Evolutionary conservation across 2,329 filamentous ascomycete species (phyloP).

Genomic region (Colletotrichum eremochloae): DNA sequence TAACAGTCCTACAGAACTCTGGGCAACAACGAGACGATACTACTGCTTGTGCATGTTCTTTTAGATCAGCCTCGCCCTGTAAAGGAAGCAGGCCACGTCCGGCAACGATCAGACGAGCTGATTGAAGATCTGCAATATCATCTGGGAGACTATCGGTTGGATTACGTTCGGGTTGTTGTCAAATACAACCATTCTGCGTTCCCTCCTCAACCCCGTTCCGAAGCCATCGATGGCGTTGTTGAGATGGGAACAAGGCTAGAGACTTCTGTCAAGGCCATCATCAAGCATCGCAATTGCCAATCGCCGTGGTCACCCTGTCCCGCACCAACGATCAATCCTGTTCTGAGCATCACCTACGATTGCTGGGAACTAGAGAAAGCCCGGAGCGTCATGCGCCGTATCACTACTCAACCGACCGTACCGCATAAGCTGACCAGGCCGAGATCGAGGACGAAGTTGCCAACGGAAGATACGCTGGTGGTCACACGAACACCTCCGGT

Average conservation of each 20-base stretch:
- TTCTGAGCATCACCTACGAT: slow-evolving; percentile 59
- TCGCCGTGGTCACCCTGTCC: slow-evolving; percentile 67
- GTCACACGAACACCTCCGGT: slow-evolving; percentile 13
- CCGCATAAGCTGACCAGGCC: slow-evolving; percentile 25
- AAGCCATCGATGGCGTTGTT: slow-evolving; percentile 51
- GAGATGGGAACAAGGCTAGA: slow-evolving; percentile 63
- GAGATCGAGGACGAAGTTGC: not conserved
- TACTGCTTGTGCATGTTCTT: slow-evolving; percentile 63
- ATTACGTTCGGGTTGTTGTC: slow-evolving; percentile 66
- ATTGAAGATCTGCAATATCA: slow-evolving; percentile 71
- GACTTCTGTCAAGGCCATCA: slow-evolving; percentile 64
- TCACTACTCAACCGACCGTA: slow-evolving; percentile 42
- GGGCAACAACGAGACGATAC: slow-evolving; percentile 57
- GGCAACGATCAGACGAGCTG: slow-evolving; percentile 65
- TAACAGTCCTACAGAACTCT: slow-evolving; percentile 53
- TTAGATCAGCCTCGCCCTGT: slow-evolving; percentile 45
- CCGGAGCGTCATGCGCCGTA: slow-evolving; percentile 55
- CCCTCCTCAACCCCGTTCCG: slow-evolving; percentile 49
- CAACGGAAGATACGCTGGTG: not conserved
- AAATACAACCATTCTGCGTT: slow-evolving; percentile 71
- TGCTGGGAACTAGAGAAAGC: slow-evolving; percentile 63
- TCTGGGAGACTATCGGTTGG: slow-evolving; percentile 62
- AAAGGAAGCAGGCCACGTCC: slow-evolving; percentile 46
- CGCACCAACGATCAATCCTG: slow-evolving; percentile 51
- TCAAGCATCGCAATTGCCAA: slow-evolving; percentile 61